Percentiles rank a stretch among this genome's conserved stretches.
phyloP scores from a whole-genome alignment of 2,329 filamentous ascomycete genomes.

The Pseudogymnoascus sp. region DNA sequence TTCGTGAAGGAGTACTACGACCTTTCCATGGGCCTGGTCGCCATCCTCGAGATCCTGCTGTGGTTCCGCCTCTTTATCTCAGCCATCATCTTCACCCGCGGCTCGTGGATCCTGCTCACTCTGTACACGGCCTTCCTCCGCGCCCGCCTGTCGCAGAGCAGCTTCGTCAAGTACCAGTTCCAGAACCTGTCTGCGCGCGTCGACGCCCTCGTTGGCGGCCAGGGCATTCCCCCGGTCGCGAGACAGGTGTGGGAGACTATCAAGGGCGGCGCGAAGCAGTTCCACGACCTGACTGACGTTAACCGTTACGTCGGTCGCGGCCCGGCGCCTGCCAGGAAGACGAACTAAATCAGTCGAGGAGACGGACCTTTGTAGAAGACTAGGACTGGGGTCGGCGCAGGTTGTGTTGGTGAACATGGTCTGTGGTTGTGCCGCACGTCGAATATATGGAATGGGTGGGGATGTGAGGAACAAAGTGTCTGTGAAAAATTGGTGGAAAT shows the following conservation, averaged over 20 bases:
- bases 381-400: conserved; percentile 4
- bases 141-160: conserved; percentile 81
- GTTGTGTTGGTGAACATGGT: conserved; percentile 4
- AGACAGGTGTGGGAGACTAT: conserved; percentile 73
- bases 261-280: conserved; percentile 67
- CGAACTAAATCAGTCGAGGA: conserved; percentile 38
- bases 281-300: conserved; percentile 71
- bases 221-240: conserved; percentile 74
- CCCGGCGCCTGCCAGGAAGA: conserved; percentile 55
- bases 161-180: conserved; percentile 82
- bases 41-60: conserved; percentile 77
- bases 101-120: conserved; percentile 79
- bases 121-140: conserved; percentile 91
- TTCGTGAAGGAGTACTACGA: conserved; percentile 99
- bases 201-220: conserved; percentile 75
- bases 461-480: conserved; percentile 3
- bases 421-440: background rate
- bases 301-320: conserved; percentile 55
- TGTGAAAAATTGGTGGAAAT: background rate
- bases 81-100: conserved; percentile 79
- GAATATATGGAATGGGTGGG: background rate
- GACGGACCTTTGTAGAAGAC: conserved; percentile 5
- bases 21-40: conserved; percentile 86
- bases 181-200: conserved; percentile 63
- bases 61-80: conserved; percentile 77